These are phyloP conservation scores for Gracilaria caudata DNA, from an alignment of 23 red algal genomes.

Conservation along the genomic window DNA sequence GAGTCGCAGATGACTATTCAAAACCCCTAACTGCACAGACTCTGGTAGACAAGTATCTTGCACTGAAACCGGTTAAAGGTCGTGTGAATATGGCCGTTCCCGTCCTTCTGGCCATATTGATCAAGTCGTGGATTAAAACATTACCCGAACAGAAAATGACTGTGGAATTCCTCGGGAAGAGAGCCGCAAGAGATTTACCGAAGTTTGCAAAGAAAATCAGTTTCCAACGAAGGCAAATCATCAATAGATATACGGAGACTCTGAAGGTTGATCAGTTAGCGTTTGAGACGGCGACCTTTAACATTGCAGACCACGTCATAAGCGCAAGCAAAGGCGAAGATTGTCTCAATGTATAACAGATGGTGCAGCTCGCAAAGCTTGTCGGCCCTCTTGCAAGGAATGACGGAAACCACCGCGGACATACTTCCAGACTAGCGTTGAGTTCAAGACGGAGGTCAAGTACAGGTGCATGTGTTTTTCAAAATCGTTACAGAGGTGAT, in stretches of 20 bases:
- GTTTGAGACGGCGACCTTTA: neutral
- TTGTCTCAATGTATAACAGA: no score
- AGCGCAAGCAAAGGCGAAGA: no score
- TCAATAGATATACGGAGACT: neutral
- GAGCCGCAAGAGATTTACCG: neutral
- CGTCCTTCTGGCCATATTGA: constrained; percentile 26
- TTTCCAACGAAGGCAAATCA: neutral
- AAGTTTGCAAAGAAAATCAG: neutral
- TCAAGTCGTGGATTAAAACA: constrained; percentile 23
- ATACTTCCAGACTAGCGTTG: no score
- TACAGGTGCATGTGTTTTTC: no score
- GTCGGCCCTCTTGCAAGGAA: no score
- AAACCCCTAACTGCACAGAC: neutral
- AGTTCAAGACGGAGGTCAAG: no score
- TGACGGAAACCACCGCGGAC: no score
- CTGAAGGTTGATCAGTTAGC: neutral
- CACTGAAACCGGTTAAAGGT: constrained; percentile 25
- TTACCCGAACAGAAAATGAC: neutral
- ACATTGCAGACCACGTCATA: neutral
- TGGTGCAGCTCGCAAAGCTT: no score
- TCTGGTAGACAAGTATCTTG: constrained; percentile 14
- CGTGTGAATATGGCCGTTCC: constrained; percentile 43
- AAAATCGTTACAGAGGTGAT: neutral
- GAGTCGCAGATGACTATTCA: constrained; percentile 19
- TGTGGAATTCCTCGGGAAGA: neutral